phyloP scores from a whole-genome alignment of 1,284 basidiomycete genomes.

The Naganishia cerealis region DNA sequence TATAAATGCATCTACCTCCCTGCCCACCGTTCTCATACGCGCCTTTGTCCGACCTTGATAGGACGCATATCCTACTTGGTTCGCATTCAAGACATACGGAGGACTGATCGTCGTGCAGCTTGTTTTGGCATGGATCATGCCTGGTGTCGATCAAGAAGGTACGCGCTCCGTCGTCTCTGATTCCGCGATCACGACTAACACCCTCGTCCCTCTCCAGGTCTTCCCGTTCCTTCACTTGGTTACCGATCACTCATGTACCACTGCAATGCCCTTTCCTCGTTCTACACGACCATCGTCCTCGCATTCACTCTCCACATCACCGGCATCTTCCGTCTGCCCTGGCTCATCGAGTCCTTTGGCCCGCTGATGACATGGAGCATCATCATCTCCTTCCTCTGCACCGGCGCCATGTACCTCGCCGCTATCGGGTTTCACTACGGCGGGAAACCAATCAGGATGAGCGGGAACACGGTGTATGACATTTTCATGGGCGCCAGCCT shows the following conservation, averaged over 20 bases:
- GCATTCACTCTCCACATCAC: constrained; percentile 75
- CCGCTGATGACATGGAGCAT: constrained; percentile 94
- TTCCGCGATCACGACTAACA: background rate
- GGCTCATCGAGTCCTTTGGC: constrained; percentile 95
- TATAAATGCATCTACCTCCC: background rate
- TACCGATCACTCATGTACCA: constrained; percentile 94
- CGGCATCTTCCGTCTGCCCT: constrained; percentile 82
- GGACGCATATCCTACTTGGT: constrained; percentile 86
- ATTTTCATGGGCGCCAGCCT: constrained; percentile 94
- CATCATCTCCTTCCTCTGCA: constrained; percentile 81
- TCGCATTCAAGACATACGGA: constrained; percentile 84
- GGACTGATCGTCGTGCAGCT: constrained; percentile 88
- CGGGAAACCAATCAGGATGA: constrained; percentile 85
- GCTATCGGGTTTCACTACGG: constrained; percentile 64
- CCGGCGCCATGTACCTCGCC: constrained; percentile 75
- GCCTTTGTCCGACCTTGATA: constrained; percentile 46
- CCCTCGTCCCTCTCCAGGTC: constrained; percentile 54
- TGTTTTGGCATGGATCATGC: constrained; percentile 82
- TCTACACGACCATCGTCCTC: constrained; percentile 81
- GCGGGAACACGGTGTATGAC: constrained; percentile 88
- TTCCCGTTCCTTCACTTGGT: constrained; percentile 84
- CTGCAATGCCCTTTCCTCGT: constrained; percentile 87
- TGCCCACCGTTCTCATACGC: background rate
- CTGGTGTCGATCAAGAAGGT: constrained; percentile 85
- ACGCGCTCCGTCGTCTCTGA: constrained; percentile 27